Conservation (phyloP, 192 early-diverging fungal genomes). For the Backusella westeae region DNA sequence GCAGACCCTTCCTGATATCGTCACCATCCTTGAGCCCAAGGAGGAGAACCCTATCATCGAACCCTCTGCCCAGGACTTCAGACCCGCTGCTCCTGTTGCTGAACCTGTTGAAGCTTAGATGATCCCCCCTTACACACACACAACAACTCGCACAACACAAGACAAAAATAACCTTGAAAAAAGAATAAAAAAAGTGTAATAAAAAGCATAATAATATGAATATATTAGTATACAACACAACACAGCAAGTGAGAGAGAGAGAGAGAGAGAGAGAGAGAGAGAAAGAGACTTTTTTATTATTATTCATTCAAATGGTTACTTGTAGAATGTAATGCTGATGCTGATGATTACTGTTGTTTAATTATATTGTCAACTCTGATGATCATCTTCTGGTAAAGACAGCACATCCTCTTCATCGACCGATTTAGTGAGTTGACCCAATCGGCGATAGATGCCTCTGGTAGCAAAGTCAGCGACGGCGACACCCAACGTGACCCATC, state of each 20-base stretch:
- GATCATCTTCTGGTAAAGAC: conserved; percentile 11
- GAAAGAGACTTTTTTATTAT: background rate
- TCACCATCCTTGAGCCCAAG: conserved; percentile 94
- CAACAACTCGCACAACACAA: background rate
- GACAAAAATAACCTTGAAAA: background rate
- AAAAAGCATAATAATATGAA: background rate
- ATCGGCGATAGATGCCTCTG: conserved; percentile 27
- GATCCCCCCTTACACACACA: background rate
- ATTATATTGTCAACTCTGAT: background rate
- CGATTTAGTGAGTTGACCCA: conserved; percentile 11
- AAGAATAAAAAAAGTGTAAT: conserved; percentile 9
- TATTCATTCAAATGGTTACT: background rate
- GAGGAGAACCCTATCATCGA: conserved; percentile 71
- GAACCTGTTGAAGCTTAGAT: conserved; percentile 17
- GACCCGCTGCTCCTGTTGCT: conserved; percentile 30
- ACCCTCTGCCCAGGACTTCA: conserved; percentile 65
- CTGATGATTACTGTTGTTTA: too few relatives aligned
- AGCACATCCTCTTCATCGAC: conserved; percentile 35
- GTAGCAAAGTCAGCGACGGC: conserved; percentile 47
- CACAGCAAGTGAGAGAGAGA: too few relatives aligned
- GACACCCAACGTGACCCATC: conserved; percentile 57
- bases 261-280: background rate
- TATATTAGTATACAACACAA: background rate
- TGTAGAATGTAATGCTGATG: background rate
- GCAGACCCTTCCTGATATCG: conserved; percentile 92